Percentiles rank a stretch among this genome's conserved stretches.
Conservation (phyloP, 164 flowering plant species). For the Umbellularia californica region DNA sequence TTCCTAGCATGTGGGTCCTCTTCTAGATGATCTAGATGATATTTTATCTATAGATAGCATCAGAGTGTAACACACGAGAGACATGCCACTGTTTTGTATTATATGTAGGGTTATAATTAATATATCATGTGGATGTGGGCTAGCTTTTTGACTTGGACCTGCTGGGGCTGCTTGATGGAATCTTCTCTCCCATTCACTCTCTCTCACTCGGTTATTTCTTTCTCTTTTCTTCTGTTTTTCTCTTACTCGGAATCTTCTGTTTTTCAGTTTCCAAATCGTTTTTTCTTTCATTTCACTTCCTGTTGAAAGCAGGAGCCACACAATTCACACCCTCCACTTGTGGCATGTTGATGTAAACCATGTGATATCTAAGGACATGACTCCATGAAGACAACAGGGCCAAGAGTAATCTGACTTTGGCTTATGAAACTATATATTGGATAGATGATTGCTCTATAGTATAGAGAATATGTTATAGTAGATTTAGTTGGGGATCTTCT, state of each 20-base stretch:
- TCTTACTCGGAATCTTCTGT: too few relatives aligned
- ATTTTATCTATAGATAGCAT: neutral
- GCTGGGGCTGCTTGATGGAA: neutral
- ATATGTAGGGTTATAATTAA: too few relatives aligned
- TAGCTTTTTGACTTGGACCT: neutral
- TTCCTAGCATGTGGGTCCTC: neutral
- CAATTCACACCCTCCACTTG: neutral
- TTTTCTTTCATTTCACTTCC: neutral
- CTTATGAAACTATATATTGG: too few relatives aligned
- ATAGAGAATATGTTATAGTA: too few relatives aligned
- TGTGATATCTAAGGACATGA: neutral
- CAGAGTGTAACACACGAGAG: neutral
- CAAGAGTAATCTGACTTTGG: too few relatives aligned
- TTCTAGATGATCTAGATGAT: neutral
- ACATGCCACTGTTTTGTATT: neutral
- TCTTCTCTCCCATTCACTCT: neutral
- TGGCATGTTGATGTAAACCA: neutral
- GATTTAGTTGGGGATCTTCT: too few relatives aligned
- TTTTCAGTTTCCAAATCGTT: too few relatives aligned
- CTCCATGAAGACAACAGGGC: neutral
- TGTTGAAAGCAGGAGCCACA: neutral
- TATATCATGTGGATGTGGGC: neutral
- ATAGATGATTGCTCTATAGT: too few relatives aligned
- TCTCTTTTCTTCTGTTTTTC: neutral
- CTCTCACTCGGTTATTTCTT: neutral